Percentiles rank a stretch among this genome's conserved stretches.
These are phyloP conservation scores for Pseudovirgaria hyperparasitica DNA, from an alignment of 2,329 filamentous ascomycete species.

Conservation along the genomic window DNA sequence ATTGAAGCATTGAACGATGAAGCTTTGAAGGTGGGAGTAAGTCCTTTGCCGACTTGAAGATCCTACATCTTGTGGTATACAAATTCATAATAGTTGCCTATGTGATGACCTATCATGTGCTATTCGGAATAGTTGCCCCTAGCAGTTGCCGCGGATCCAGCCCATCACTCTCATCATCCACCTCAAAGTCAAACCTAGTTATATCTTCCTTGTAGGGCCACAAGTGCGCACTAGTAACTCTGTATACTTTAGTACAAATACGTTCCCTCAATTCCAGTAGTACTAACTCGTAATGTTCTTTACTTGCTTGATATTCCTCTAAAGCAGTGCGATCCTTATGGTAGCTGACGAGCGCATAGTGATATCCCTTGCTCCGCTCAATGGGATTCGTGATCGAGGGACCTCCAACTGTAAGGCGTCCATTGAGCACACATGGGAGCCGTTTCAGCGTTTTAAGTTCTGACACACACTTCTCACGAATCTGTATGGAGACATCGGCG, in stretches of 20 bases:
- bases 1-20: constrained; percentile 38
- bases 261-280: not conserved
- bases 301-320: constrained; percentile 39
- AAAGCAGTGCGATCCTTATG: constrained; percentile 34
- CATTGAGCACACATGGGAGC: constrained; percentile 35
- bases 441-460: constrained; percentile 38
- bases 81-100: not conserved
- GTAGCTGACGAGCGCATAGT: constrained; percentile 40
- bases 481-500: constrained; percentile 19
- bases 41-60: constrained; percentile 5
- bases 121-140: no score
- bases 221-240: constrained; percentile 38
- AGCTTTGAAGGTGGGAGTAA: constrained; percentile 30
- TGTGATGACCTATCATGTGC: no score
- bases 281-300: constrained; percentile 37
- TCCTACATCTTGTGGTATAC: not conserved
- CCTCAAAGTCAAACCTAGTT: constrained; percentile 42
- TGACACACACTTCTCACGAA: constrained; percentile 32
- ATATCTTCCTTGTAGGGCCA: constrained; percentile 43
- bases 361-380: constrained; percentile 40
- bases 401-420: constrained; percentile 39
- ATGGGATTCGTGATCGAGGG: constrained; percentile 41
- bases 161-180: constrained; percentile 30
- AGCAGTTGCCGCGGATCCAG: no score
- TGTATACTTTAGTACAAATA: constrained; percentile 10